Base-by-base conservation (phyloP, 2,329 filamentous ascomycete species). In the Trichoderma endophyticum region DNA sequence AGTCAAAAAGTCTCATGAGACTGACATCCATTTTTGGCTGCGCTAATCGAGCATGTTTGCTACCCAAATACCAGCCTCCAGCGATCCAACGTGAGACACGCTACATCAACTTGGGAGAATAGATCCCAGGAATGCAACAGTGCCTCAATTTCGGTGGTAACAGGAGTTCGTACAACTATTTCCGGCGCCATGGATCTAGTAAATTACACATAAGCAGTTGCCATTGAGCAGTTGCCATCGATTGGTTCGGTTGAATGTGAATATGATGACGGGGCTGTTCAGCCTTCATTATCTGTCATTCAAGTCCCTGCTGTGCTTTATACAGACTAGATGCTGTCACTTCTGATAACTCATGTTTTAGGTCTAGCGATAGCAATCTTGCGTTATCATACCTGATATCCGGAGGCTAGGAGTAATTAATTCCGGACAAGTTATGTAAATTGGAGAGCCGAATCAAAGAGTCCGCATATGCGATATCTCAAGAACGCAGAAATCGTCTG, bases 41-140 rank as follows among this genome's bases (percentile, higher is more conserved):
- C 39, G 28, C 51, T 68, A 18, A 43, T 21, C 21, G 26, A 30
- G 21, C 3, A 2, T 3, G 15, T 5, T 14, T 39, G 34, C 54
- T 18, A 21, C 43, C 11, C 43, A 21, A 51, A 51, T 21, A 24
- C 43, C 24, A 51, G 14, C 3, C n/a, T 21, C 36, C 26, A 14
- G 34, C 15, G 54, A 26, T 68, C 65, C 34, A 68, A 68, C 65
- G 65, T 68, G 54, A 68, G 65, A 68, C 26, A 24, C 65, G 4
- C 34, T 56, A 60, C n/a, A 56, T 56, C 7, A 12, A 11, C 32
- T 21, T 43, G 34, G 3, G n/a, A 11, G 18, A 39, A 30, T 15
- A n/a, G 0, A 7, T 59, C 24, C 24, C n/a, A 12, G 24, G 26
- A 43, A 28, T 21, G 14, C 34, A n/a, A 24, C 24, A 6, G 14